Base-by-base conservation (phyloP, 257 asterid species). In the Scutellaria baicalensis region DNA sequence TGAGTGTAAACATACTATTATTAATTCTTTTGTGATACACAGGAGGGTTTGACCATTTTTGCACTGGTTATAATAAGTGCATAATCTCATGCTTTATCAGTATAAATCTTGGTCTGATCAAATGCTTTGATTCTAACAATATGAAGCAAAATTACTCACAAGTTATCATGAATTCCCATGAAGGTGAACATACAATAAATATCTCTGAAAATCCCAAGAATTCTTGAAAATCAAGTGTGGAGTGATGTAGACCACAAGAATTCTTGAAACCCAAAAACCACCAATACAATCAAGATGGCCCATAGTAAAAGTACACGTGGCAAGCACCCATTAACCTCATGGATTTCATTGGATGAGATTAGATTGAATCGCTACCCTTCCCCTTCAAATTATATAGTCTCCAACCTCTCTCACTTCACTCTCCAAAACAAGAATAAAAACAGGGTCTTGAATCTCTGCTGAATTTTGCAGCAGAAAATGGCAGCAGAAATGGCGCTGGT, bases 341-440 rank as follows among this genome's bases (percentile, higher is more conserved):
- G 48, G 96, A 89, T 89, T 87, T 82, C 88, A 67, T 76, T 66
- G 89, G 98, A 88, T 92, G 81, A 85, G 86, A 84, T 79, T 75
- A 70, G 78, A 73, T 83, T n/a, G 57, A 72, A n/a, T n/a, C n/a
- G n/a, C n/a, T n/a, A 66, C 48, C 68, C 64, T 57, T 77, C 14
- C 59, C 64, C 17, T 66, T 36, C 78, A 71, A 71, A 60, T 67
- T 64, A 56, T 77, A 76, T 49, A 74, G 71, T 13, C 48, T 52
- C 58, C 58, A 40, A n/a, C 44, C 38, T 6, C 45, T 61, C 66
- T 61, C 66, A 71, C 61, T 64, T 4, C 74, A 55, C 69, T 1
- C 31, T 51, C 57, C 18, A 35, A 21, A 1, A 14, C 1, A 6
- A 14, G 0, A 8, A 35, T 5, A 8, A 23, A 20, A 48, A 17